phyloP scores from a whole-genome alignment of 2,329 filamentous ascomycete genomes.

The Penicillium sclerotiorum region DNA sequence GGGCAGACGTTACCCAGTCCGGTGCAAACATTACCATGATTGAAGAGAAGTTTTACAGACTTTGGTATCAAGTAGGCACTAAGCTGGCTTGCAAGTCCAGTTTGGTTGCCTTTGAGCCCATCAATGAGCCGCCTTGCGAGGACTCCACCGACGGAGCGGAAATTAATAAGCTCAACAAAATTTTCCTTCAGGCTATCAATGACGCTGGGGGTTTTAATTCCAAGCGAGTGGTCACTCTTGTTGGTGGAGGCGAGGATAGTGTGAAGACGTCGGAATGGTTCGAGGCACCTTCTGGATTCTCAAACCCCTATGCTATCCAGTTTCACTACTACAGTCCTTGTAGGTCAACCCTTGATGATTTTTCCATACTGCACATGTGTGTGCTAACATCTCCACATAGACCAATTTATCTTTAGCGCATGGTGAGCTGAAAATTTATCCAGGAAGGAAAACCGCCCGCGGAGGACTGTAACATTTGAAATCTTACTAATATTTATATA shows the following conservation, averaged over 20 bases:
- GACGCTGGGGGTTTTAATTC: conserved; percentile 60
- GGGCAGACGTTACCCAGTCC: conserved; percentile 55
- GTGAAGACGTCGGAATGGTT: conserved; percentile 60
- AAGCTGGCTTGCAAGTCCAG: conserved; percentile 59
- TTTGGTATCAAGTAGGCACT: conserved; percentile 62
- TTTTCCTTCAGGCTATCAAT: conserved; percentile 58
- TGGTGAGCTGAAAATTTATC: conserved; percentile 18
- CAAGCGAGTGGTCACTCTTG: conserved; percentile 59
- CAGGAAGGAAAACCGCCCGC: neutral
- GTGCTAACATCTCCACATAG: conserved; percentile 18
- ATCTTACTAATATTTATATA: conserved; percentile 29
- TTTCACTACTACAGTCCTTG: conserved; percentile 62
- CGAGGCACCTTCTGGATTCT: conserved; percentile 50
- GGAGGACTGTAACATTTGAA: conserved; percentile 16
- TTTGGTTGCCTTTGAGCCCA: conserved; percentile 59
- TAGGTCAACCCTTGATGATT: conserved; percentile 14
- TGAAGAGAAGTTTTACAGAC: conserved; percentile 58
- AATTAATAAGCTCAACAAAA: conserved; percentile 59
- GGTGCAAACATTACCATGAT: conserved; percentile 55
- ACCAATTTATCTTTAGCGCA: conserved; percentile 35
- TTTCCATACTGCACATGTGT: neutral
- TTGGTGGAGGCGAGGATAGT: conserved; percentile 55
- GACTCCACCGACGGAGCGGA: conserved; percentile 54
- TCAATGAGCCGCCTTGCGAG: conserved; percentile 61
- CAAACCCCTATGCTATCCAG: conserved; percentile 62